These are phyloP conservation scores for Paecilomyces dactylethromorphus DNA, from an alignment of 2,329 filamentous ascomycete species.

Conservation along the genomic window DNA sequence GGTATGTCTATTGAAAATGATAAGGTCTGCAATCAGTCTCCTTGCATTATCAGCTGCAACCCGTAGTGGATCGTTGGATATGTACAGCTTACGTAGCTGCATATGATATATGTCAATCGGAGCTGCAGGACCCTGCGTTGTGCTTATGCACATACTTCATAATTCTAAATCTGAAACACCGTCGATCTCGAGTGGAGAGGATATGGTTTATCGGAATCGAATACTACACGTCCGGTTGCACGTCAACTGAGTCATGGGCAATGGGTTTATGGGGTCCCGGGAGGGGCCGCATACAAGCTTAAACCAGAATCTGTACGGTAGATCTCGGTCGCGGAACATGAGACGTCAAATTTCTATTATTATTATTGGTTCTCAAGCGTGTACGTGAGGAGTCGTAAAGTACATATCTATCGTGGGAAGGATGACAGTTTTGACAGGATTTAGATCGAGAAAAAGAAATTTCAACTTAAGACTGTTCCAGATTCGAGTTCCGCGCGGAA, in stretches of 20 bases:
- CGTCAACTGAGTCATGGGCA: neutral
- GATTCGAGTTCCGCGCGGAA: neutral
- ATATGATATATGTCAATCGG: too few relatives aligned
- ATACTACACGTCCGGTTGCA: neutral
- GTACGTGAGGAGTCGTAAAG: neutral
- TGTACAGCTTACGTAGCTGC: too few relatives aligned
- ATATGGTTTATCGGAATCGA: neutral
- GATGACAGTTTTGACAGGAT: neutral
- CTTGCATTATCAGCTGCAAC: too few relatives aligned
- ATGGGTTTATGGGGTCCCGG: neutral
- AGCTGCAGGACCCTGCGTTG: too few relatives aligned
- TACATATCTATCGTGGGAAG: neutral
- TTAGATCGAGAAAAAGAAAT: neutral
- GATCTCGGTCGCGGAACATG: neutral
- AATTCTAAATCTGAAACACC: neutral
- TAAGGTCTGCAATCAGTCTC: too few relatives aligned
- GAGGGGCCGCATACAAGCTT: neutral
- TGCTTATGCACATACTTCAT: too few relatives aligned
- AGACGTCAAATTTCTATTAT: too few relatives aligned
- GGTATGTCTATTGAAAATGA: too few relatives aligned
- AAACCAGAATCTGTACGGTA: neutral
- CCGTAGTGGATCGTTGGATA: too few relatives aligned
- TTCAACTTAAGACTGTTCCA: neutral
- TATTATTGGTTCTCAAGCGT: too few relatives aligned
- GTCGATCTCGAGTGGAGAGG: neutral